Conservation (phyloP, 306 rosid genomes). For the Acmispon strigosus region DNA sequence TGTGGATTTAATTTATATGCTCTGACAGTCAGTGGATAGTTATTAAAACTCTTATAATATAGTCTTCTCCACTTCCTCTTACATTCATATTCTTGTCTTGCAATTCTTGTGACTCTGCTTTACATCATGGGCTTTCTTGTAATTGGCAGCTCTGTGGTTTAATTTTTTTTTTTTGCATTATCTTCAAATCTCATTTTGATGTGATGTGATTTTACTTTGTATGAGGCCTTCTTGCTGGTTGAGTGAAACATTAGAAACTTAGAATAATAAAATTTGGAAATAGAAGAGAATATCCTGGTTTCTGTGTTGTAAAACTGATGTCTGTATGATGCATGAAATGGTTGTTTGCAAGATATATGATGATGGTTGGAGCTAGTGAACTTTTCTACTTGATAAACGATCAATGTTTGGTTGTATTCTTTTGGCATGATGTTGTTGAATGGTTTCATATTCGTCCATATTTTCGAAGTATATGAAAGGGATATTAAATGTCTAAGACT, state of each 20-base stretch:
- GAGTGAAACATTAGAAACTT: neutral
- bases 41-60: no score
- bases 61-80: neutral
- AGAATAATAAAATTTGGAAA: neutral
- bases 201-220: neutral
- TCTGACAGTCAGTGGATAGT: no score
- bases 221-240: neutral
- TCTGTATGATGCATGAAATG: neutral
- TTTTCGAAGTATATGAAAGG: slow-evolving; percentile 16
- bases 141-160: neutral
- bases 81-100: neutral
- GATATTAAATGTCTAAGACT: neutral
- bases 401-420: neutral
- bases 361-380: neutral
- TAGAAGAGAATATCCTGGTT: neutral
- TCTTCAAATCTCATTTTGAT: neutral
- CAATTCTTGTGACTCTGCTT: neutral
- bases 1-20: neutral
- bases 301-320: neutral
- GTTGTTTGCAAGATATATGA: neutral
- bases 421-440: neutral
- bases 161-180: neutral
- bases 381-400: neutral
- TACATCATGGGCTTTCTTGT: neutral
- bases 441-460: neutral